Percentiles rank a stretch among this genome's conserved stretches.
Conservation (phyloP, 495 filamentous ascomycete genomes). For the Penicillium turbatum region DNA sequence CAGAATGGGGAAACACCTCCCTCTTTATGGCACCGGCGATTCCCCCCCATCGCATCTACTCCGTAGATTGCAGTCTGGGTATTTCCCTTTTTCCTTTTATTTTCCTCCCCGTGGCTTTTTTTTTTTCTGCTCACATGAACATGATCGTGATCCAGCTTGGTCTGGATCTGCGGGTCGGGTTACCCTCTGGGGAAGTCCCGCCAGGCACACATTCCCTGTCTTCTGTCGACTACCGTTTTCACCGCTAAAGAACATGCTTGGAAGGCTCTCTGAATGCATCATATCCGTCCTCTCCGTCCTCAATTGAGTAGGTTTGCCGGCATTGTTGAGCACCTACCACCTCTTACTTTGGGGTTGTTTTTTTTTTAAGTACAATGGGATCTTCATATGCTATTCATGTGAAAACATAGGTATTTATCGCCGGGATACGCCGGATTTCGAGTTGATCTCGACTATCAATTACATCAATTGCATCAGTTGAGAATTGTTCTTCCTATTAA, state of each 20-base stretch:
- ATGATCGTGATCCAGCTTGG: conserved; percentile 8
- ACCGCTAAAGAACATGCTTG: conserved; percentile 9
- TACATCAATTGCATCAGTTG: background rate
- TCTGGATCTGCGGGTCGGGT: conserved; percentile 34
- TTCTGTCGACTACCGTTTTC: conserved; percentile 14
- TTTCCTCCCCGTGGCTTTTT: no score
- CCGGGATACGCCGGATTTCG: no score
- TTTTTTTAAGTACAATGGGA: no score
- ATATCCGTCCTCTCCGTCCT: no score
- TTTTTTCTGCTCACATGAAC: conserved; percentile 16
- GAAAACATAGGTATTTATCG: no score
- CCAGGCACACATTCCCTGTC: conserved; percentile 11
- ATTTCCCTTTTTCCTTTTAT: background rate
- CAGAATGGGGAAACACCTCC: background rate
- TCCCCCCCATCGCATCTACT: background rate
- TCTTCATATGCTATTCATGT: no score
- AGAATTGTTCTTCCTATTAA: background rate
- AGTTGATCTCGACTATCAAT: no score
- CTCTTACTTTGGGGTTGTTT: conserved; percentile 4
- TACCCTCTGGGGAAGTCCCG: conserved; percentile 37
- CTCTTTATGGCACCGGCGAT: background rate
- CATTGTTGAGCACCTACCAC: background rate
- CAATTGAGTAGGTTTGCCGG: conserved; percentile 11
- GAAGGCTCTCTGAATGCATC: background rate
- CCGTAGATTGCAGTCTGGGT: background rate